Base-by-base conservation (phyloP, 2,329 filamentous ascomycete genomes). In the Tolypocladium amazonense region DNA sequence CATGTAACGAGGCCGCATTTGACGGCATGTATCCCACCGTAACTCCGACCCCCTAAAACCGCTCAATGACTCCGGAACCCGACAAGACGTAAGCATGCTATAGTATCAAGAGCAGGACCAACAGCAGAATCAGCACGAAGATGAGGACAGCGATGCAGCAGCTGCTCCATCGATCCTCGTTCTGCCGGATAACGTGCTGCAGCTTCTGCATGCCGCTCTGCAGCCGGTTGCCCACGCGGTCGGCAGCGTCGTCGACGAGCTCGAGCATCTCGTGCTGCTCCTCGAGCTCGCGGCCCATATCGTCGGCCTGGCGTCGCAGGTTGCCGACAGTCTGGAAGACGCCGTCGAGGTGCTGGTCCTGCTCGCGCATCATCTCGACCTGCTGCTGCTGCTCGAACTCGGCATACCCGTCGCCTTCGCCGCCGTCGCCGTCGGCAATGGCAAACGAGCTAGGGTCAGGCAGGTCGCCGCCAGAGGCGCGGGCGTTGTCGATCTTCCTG, bases 261-360 rank as follows among this genome's bases (percentile, higher is more conserved):
- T 94, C 87, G 60, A 99, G 80, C 83, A 97, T 88, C 73, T 92
- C 90, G 27, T 82, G 83, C 79, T 99, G 94, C 77, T 99, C 94
- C 75, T 97, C 95, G 54, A 99, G 79, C 77, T 99, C 94, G 60
- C 93, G 81, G 1, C 94, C 93, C 93, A 99, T 99, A 67, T 92
- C 90, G 74, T 95, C 88, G 1, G 94, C 95, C 79, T 97, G 94
- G 70, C 88, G 82, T 59, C 93, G 81, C 70, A 99, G 76, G 71
- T 92, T 97, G 2, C 92, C 93, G 30, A 99, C 94, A 1, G 93
- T 97, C 65, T 87, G 85, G 71, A 95, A 96, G 55, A 99, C 93
- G 20, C 89, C 90, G 71, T 97, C 93, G 1, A 99, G 81, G 67
- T 94, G 89, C 75, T 92, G 82, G 71, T 99, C 94, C 78, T 99